phyloP scores from a whole-genome alignment of 164 flowering plant species.

The Tetracentron sinense region DNA sequence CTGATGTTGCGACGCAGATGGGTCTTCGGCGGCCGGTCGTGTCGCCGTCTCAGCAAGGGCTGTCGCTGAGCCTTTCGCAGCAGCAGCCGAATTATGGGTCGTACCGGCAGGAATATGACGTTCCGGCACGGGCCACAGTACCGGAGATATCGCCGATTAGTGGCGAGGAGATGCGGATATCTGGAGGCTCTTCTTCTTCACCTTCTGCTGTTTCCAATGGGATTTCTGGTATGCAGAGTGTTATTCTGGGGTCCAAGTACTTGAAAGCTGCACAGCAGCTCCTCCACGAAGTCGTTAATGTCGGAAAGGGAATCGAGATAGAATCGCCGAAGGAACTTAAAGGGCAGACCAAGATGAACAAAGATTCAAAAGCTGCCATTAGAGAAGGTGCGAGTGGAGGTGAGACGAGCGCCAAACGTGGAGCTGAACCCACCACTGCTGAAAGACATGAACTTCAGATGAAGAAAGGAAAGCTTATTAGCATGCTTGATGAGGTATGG shows the following conservation, averaged over 20 bases:
- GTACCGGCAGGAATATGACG: conserved; percentile 22
- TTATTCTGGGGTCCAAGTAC: conserved; percentile 80
- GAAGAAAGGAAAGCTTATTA: conserved; percentile 92
- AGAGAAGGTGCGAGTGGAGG: conserved; percentile 42
- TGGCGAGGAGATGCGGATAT: conserved; percentile 35
- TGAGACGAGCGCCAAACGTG: conserved; percentile 31
- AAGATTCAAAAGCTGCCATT: conserved; percentile 29
- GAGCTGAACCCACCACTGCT: conserved; percentile 59
- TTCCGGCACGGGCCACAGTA: conserved; percentile 19
- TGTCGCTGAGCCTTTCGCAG: conserved; percentile 84
- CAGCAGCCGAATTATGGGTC: conserved; percentile 43
- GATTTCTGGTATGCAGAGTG: conserved; percentile 56
- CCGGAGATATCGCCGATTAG: conserved; percentile 32
- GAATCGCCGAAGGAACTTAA: conserved; percentile 30
- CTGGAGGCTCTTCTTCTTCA: conserved; percentile 50
- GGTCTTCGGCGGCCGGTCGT: conserved; percentile 22
- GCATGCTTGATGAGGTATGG: conserved; percentile 91
- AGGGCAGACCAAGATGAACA: conserved; percentile 31
- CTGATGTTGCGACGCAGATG: conserved; percentile 19
- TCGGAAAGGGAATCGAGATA: conserved; percentile 39
- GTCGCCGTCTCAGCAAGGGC: conserved; percentile 56
- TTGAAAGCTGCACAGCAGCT: conserved; percentile 84
- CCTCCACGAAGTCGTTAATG: conserved; percentile 86
- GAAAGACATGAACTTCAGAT: conserved; percentile 94
- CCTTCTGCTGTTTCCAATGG: conserved; percentile 65